These are phyloP conservation scores for Cercospora canescens DNA, from an alignment of 2,329 filamentous ascomycete species.

Conservation along the genomic window DNA sequence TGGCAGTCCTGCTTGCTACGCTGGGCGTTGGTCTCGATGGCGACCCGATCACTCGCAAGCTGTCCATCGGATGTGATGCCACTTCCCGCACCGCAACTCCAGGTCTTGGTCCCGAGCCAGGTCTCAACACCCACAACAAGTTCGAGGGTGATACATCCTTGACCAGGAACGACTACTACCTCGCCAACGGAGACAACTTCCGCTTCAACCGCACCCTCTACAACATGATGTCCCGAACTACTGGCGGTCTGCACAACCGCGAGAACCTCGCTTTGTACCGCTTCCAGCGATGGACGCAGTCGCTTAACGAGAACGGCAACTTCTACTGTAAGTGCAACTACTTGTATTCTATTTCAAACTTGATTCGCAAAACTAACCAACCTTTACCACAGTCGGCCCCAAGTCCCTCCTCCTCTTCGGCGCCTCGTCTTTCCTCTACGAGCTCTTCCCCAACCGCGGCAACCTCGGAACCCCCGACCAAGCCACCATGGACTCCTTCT, in stretches of 20 bases:
- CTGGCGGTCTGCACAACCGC: constrained; percentile 40
- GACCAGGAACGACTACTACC: constrained; percentile 45
- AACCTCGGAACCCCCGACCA: constrained; percentile 35
- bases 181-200: constrained; percentile 39
- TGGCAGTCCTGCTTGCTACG: constrained; percentile 42
- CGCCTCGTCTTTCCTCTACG: constrained; percentile 47
- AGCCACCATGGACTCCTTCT: constrained; percentile 41
- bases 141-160: constrained; percentile 45
- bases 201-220: constrained; percentile 45
- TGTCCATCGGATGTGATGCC: constrained; percentile 46
- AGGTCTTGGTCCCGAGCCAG: constrained; percentile 40
- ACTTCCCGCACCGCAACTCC: constrained; percentile 30
- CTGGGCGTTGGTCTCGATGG: constrained; percentile 44
- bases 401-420: constrained; percentile 43
- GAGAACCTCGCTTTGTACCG: constrained; percentile 43
- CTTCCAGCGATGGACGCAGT: constrained; percentile 43
- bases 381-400: constrained; percentile 30
- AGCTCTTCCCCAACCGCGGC: constrained; percentile 41
- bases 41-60: constrained; percentile 43
- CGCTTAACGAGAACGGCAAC: constrained; percentile 40
- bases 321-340: constrained; percentile 43
- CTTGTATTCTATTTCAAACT: too few relatives aligned
- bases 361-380: background rate
- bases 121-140: constrained; percentile 48
- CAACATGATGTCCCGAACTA: constrained; percentile 38